These are phyloP conservation scores for Halophytophthora batemanensis DNA, from an alignment of 352 stramenopile species.

Conservation along the genomic window DNA sequence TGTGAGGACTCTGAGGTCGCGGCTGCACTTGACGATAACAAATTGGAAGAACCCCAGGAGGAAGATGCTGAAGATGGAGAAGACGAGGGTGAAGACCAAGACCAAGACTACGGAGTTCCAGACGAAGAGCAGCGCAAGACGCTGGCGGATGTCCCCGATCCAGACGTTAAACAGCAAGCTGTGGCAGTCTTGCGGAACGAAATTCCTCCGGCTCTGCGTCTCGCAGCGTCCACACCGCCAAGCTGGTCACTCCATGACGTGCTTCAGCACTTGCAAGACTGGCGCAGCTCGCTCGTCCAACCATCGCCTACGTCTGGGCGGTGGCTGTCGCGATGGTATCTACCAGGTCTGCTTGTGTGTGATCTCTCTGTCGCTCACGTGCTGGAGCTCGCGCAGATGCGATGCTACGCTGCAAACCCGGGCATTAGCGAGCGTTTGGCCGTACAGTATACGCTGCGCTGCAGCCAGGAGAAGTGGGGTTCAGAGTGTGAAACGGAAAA, in stretches of 20 bases:
- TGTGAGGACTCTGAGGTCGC: not conserved
- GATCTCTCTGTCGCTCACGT: constrained; percentile 6
- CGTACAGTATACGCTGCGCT: constrained; percentile 11
- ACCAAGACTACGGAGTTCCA: not conserved
- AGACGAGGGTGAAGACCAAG: constrained; percentile 1
- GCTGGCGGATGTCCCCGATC: constrained; percentile 16
- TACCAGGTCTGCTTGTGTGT: constrained; percentile 13
- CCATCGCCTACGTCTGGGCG: not conserved
- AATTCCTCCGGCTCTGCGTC: constrained; percentile 5
- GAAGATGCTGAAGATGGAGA: constrained; percentile 5
- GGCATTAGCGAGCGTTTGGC: not conserved
- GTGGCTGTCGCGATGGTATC: constrained; percentile 8
- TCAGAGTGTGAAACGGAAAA: not conserved
- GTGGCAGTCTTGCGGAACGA: constrained; percentile 22
- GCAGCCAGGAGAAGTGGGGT: not conserved
- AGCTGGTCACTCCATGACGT: constrained; percentile 23
- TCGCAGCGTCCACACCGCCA: not conserved
- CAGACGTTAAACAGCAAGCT: constrained; percentile 3
- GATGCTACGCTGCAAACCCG: not conserved
- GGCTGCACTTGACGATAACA: not conserved
- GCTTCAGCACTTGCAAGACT: constrained; percentile 24
- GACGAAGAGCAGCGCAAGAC: not conserved
- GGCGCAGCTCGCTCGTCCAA: constrained; percentile 9
- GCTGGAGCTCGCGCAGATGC: constrained; percentile 6
- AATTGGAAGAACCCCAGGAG: not conserved